Evolutionary conservation across 1,139 yeast species (phyloP), one percentile per base, ranked within the genome.

Genomic region (Zygosaccharomyces pseudobailii): DNA sequence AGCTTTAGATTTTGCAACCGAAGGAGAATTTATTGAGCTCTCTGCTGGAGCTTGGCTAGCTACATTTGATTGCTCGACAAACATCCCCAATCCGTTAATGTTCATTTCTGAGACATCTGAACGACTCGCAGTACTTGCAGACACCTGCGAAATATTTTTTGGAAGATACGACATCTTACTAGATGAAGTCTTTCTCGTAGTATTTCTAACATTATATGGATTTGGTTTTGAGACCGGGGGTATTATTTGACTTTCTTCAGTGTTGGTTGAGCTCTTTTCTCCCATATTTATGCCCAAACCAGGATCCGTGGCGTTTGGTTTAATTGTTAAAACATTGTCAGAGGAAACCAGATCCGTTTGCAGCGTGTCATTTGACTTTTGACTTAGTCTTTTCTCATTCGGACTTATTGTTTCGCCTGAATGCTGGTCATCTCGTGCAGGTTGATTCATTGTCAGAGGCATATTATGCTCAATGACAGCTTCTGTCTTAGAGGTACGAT

Each of bases 21-120:
- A 20, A 8, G 30, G 2, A 13, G 17, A 13, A 13, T 2, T 13
- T 13, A 13, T 13, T 13, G 17, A 13, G 17, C 17, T 13, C 17
- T 13, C 17, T 13, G 17, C 17, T 13, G 17, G 17, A 13, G 17
- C 17, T 2, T 13, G 17, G 2, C 17, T 30, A 2, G 20, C 21
- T 6, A n/a, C 7, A 7, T 31, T 27, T 6, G 36, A 23, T 17
- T 40, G 33, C 8, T 38, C 41, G n/a, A 38, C 23, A 28, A 27
- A 38, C 41, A 38, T 38, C 4, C 32, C 41, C 34, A 38, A 38
- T 9, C 41, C 41, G 28, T 38, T 27, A 4, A 38, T 19, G n/a
- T 38, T 32, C 19, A 21, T 20, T 32, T n/a, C n/a, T 31, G 36
- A 22, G 10, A 22, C 10, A 2, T 21, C 9, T 17, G 19, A 23